Percentiles rank a stretch among this genome's conserved stretches.
Evolutionary conservation across 805 yeast genomes (phyloP).

Genomic region (Zygosaccharomyces bisporus): DNA sequence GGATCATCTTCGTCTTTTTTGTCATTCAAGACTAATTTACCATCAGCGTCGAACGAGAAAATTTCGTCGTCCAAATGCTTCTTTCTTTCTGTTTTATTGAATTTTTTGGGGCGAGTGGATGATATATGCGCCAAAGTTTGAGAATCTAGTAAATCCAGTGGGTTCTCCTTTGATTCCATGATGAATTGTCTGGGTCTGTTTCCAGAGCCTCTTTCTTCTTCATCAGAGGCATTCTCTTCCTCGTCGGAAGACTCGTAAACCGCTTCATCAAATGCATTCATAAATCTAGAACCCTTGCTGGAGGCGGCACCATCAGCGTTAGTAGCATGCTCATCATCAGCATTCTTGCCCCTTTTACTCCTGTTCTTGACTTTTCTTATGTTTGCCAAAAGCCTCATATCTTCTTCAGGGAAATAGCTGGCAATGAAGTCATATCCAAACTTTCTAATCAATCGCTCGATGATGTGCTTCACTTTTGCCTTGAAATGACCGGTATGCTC

Average conservation of each 20-base stretch:
- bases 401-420: conserved; percentile 83
- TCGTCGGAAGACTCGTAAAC: conserved; percentile 70
- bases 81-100: conserved; percentile 41
- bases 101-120: conserved; percentile 73
- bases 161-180: conserved; percentile 69
- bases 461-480: conserved; percentile 84
- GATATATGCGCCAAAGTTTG: conserved; percentile 84
- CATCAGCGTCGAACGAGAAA: conserved; percentile 36
- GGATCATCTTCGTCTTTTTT: conserved; percentile 44
- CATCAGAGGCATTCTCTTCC: conserved; percentile 48
- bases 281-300: conserved; percentile 48
- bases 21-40: conserved; percentile 36
- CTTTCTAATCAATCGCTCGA: conserved; percentile 86
- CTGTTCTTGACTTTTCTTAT: conserved; percentile 84
- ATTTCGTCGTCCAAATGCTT: conserved; percentile 27
- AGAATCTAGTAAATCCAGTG: conserved; percentile 84
- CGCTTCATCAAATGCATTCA: conserved; percentile 91
- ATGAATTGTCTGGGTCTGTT: conserved; percentile 54
- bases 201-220: conserved; percentile 22
- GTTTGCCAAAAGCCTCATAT: conserved; percentile 73
- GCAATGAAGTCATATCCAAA: conserved; percentile 88
- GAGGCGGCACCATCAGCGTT: conserved; percentile 20
- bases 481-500: conserved; percentile 96
- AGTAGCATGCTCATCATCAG: conserved; percentile 22
- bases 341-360: conserved; percentile 64